Percentiles rank a stretch among this genome's conserved stretches.
These are phyloP conservation scores for Calycina herbarum DNA, from an alignment of 2,329 filamentous ascomycete species.

Conservation along the genomic window DNA sequence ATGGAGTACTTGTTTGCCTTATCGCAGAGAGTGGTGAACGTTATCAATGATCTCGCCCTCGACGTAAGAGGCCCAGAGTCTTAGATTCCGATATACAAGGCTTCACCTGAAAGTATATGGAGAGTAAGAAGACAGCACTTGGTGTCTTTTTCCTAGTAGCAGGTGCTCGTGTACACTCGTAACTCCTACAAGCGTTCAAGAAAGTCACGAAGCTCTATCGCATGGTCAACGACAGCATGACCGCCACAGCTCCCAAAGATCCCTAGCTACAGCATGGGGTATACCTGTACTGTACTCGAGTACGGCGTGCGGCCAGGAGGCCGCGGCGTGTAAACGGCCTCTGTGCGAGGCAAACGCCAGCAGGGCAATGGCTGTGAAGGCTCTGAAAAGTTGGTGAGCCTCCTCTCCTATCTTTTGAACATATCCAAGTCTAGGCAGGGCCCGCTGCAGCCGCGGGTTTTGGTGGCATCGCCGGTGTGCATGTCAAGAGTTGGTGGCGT, in stretches of 20 bases:
- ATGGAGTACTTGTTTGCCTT: background rate
- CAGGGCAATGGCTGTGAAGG: too few relatives aligned
- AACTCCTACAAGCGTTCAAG: background rate
- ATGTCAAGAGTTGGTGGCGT: background rate
- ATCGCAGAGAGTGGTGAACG: background rate
- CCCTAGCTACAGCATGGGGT: background rate
- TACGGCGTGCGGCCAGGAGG: background rate
- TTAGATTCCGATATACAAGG: background rate
- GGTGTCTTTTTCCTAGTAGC: background rate
- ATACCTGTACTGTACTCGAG: background rate
- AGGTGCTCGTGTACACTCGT: background rate
- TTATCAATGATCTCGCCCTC: background rate
- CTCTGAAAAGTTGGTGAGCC: too few relatives aligned
- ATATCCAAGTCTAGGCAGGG: background rate
- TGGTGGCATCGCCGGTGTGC: background rate
- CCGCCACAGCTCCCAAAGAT: background rate
- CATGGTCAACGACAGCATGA: background rate
- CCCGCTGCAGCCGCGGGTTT: constrained; percentile 1
- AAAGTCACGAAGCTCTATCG: background rate
- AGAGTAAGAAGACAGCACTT: background rate
- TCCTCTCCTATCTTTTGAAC: too few relatives aligned
- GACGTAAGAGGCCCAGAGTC: background rate
- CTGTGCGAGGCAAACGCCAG: background rate
- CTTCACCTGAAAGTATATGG: background rate
- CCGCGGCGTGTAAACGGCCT: constrained; percentile 1